Conservation (phyloP, 2,329 filamentous ascomycete species). For the Fusarium fujikuroi region DNA sequence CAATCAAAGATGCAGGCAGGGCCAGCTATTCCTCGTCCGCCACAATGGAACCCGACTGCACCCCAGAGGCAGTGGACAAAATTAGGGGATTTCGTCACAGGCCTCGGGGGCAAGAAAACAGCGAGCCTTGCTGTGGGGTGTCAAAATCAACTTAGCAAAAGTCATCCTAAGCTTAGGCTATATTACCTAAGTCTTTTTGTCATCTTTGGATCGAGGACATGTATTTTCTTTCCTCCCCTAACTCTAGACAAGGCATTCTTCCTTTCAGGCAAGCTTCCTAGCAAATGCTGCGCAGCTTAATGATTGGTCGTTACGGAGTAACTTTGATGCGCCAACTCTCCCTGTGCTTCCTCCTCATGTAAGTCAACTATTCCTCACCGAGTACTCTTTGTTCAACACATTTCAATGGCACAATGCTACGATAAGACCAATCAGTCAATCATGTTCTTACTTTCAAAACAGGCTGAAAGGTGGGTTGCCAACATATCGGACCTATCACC, state of each 20-base stretch:
- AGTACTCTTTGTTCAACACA: constrained; percentile 31
- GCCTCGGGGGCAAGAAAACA: too few relatives aligned
- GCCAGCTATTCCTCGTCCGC: constrained; percentile 19
- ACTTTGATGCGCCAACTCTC: constrained; percentile 25
- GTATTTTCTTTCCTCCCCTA: too few relatives aligned
- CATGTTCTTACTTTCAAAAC: neutral
- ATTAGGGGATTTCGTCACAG: neutral
- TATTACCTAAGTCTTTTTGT: too few relatives aligned
- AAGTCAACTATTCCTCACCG: constrained; percentile 35
- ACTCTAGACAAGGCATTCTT: neutral
- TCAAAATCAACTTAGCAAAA: too few relatives aligned
- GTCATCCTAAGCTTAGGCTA: too few relatives aligned
- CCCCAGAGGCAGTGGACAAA: neutral
- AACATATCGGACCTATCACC: constrained; percentile 6
- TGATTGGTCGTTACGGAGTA: constrained; percentile 28
- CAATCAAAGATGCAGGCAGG: constrained; percentile 29
- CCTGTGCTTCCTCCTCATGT: constrained; percentile 12
- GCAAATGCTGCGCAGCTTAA: neutral
- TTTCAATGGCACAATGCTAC: constrained; percentile 23
- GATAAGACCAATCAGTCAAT: constrained; percentile 21
- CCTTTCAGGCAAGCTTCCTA: neutral
- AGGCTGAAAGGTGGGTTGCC: constrained; percentile 17
- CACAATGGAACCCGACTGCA: neutral
- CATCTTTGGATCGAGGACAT: too few relatives aligned
- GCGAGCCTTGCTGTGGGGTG: too few relatives aligned